Evolutionary conservation across 192 early-diverging fungal genomes (phyloP), one percentile per base, ranked within the genome.

Genomic region (Lobosporangium transversale): DNA sequence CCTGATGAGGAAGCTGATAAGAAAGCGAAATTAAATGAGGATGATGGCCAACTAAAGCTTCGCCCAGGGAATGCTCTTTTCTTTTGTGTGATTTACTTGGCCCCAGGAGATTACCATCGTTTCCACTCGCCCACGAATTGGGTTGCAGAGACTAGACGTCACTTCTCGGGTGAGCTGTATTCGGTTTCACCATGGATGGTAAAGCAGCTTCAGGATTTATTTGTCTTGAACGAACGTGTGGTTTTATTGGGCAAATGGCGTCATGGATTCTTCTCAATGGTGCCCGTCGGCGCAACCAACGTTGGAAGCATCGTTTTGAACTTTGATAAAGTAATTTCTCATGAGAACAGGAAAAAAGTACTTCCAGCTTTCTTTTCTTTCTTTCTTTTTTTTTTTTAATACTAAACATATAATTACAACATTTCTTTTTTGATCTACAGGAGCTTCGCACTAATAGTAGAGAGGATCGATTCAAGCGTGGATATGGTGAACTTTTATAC

Each of bases 41-140:
- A 66, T 21, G 20, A 5, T 6, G 45, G 48, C 0, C 44, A 76
- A 10, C 29, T 79, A 44, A 53, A 49, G 35, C 29, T 37, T 53
- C 68, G 36, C 26, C 79, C 47, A 32, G 91, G 91, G 62, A 92
- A 97, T 70, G 75, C 82, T 12, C 85, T 98, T 30, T 96, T 89
- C 60, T 99, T 92, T 75, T 89, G 87, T 65, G 96, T 98, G 11
- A 91, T 99, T 27, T 99, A 99, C 68, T 80, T 99, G 62, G 94
- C 97, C 0, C 98, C 98, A 7, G 98, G 97, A 1, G 98, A 99
- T 79, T 99, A 99, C 81, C 98, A 99, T 79, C 89, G 95, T 17
- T 99, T 97, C 89, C 98, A 99, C 62, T 96, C 97, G 24, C 98
- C 98, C 30, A 87, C 92, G 7, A 92, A 96, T 79, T 98, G 97